Evolutionary conservation across 2,329 filamentous ascomycete genomes (phyloP).

Genomic region (Botrytis aclada): DNA sequence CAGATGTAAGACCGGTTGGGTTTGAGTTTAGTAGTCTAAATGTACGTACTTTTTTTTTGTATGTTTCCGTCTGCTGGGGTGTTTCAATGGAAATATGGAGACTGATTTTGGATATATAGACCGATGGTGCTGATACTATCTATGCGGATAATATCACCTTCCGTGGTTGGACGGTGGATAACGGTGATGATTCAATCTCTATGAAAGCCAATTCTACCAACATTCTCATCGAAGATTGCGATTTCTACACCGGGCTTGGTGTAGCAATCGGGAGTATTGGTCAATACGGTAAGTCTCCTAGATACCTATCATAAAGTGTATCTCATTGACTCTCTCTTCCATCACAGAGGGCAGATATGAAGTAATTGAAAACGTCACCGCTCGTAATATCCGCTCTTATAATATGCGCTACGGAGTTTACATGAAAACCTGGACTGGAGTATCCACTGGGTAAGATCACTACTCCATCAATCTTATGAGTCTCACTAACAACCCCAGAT

Average conservation of each 20-base stretch:
- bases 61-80: too few species aligned
- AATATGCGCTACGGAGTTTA: conserved; percentile 43
- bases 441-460: conserved; percentile 40
- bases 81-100: conserved; percentile 15
- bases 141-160: conserved; percentile 52
- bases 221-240: conserved; percentile 48
- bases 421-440: conserved; percentile 58
- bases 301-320: too few species aligned
- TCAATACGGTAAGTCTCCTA: conserved; percentile 43
- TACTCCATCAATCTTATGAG: neutral
- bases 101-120: conserved; percentile 44
- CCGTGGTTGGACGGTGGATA: conserved; percentile 48
- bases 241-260: conserved; percentile 49
- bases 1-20: neutral
- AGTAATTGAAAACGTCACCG: conserved; percentile 49
- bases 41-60: neutral
- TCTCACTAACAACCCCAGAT: conserved; percentile 25
- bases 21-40: conserved; percentile 19
- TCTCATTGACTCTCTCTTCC: neutral
- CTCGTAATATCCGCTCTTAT: conserved; percentile 46
- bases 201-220: conserved; percentile 56
- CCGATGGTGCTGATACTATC: conserved; percentile 50
- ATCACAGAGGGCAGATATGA: conserved; percentile 42
- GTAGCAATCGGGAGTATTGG: conserved; percentile 58
- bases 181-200: conserved; percentile 53